Evolutionary conservation across 345 rosid genomes (phyloP).

Genomic region (Zanthoxylum bungeanum): DNA sequence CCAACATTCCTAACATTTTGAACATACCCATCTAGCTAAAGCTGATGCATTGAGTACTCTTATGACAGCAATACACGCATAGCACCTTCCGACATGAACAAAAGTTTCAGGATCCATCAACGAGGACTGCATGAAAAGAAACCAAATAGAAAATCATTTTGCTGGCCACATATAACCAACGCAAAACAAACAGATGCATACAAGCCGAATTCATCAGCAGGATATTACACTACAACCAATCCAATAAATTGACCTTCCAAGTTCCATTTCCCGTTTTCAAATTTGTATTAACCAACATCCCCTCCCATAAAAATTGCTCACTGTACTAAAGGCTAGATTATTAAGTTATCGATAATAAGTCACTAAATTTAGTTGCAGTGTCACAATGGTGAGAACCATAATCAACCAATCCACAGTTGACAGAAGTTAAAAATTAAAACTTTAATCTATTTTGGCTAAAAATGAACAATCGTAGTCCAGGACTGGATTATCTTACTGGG

Average conservation of each 20-base stretch:
- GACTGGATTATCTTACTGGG: neutral
- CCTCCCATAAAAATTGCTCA: neutral
- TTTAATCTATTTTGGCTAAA: neutral
- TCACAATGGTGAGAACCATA: neutral
- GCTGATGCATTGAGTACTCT: conserved; percentile 1
- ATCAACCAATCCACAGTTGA: neutral
- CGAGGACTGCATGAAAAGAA: conserved; percentile 25
- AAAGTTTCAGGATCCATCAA: conserved; percentile 5
- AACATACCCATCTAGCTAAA: conserved; percentile 4
- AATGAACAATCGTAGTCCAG: neutral
- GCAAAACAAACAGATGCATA: neutral
- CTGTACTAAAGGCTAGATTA: neutral
- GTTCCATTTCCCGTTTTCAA: neutral
- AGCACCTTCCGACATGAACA: neutral
- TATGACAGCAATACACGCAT: neutral
- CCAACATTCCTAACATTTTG: neutral
- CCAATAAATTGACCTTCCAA: neutral
- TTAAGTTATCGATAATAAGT: too few species aligned
- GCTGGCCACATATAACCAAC: neutral
- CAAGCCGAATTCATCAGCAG: neutral
- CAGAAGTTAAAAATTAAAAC: neutral
- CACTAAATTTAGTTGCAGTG: neutral
- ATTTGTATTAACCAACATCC: neutral
- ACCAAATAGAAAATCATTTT: neutral
- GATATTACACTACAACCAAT: neutral